Conservation (phyloP, 2,329 filamentous ascomycete species). For the Fusarium sp. region DNA sequence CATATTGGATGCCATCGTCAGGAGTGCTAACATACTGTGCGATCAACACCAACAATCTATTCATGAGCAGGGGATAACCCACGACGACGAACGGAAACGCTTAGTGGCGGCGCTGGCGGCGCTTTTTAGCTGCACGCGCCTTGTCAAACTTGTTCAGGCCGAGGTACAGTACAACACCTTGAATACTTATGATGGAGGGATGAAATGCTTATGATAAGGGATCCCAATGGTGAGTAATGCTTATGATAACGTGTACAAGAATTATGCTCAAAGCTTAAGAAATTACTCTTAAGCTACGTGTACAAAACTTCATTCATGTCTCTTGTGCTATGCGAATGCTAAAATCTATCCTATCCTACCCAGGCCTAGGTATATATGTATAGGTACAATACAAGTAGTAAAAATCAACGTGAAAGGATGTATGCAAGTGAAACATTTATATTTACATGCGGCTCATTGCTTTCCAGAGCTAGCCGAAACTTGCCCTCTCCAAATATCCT, state of each 20-base stretch:
- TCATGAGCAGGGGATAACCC: conserved; percentile 25
- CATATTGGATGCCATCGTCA: conserved; percentile 12
- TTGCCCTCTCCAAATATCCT: conserved; percentile 27
- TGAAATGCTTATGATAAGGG: neutral
- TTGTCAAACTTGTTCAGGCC: conserved; percentile 8
- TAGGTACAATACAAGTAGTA: conserved; percentile 1
- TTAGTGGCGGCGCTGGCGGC: conserved; percentile 28
- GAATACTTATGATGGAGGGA: neutral
- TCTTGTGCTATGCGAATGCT: conserved; percentile 10
- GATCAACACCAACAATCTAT: conserved; percentile 4
- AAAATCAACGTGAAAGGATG: neutral
- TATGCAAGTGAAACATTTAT: conserved; percentile 17
- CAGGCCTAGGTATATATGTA: neutral
- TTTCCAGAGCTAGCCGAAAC: conserved; percentile 17
- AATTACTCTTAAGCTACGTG: neutral
- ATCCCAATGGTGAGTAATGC: neutral
- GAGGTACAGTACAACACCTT: conserved; percentile 12
- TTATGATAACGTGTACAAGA: neutral
- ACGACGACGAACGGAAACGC: conserved; percentile 21
- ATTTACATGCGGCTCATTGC: conserved; percentile 33
- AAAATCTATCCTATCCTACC: neutral
- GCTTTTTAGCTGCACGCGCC: conserved; percentile 14
- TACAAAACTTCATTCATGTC: conserved; percentile 15
- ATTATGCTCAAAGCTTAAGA: neutral
- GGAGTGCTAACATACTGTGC: conserved; percentile 17